A percentile compares a stretch with the other conserved stretches of the same genome.
phyloP scores from a whole-genome alignment of 2,329 filamentous ascomycete genomes.

The Alternaria sp. region DNA sequence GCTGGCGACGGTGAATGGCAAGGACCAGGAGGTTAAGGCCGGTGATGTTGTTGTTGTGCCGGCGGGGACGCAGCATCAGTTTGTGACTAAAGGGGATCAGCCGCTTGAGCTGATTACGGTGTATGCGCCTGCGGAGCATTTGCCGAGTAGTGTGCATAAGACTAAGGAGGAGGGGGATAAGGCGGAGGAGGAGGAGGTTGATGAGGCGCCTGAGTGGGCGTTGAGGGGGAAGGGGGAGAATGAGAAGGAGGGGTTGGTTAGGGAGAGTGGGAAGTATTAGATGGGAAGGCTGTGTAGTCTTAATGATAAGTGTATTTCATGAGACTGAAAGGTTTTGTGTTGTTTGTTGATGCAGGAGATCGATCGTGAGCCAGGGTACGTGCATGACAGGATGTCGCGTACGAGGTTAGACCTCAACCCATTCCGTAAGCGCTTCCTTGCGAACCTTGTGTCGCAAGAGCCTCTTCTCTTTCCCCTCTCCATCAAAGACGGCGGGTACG shows the following conservation, averaged over 20 bases:
- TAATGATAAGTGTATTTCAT: background rate
- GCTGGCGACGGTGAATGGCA: slow-evolving; percentile 64
- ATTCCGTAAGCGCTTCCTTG: background rate
- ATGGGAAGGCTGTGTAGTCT: background rate
- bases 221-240: slow-evolving; percentile 64
- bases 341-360: background rate
- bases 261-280: slow-evolving; percentile 45
- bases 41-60: slow-evolving; percentile 67
- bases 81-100: slow-evolving; percentile 65
- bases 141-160: slow-evolving; percentile 64
- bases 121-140: slow-evolving; percentile 68
- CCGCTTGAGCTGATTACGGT: slow-evolving; percentile 68
- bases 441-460: background rate
- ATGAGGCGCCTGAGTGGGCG: slow-evolving; percentile 67
- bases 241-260: slow-evolving; percentile 62
- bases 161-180: slow-evolving; percentile 68
- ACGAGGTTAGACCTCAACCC: background rate
- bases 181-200: slow-evolving; percentile 66
- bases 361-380: background rate
- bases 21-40: slow-evolving; percentile 62
- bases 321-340: background rate
- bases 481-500: background rate
- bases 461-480: background rate
- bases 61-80: slow-evolving; percentile 70
- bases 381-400: accelerated